These are phyloP conservation scores for Chalara sp. DNA, from an alignment of 2,329 filamentous ascomycete species.

Conservation along the genomic window DNA sequence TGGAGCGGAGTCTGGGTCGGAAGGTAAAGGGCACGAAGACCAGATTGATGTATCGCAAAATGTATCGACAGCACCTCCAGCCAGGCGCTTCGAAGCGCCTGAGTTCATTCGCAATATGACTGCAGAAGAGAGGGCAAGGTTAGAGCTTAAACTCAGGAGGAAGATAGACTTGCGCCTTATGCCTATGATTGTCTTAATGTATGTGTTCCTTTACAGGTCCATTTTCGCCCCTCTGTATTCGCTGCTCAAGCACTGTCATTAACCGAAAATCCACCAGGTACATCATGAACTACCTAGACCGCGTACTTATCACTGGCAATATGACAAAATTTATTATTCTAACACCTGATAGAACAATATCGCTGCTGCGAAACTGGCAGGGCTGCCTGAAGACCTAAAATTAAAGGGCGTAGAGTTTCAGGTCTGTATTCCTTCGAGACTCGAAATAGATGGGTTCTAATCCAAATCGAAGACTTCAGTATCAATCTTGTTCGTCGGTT, in stretches of 20 bases:
- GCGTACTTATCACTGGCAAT: slow-evolving; percentile 19
- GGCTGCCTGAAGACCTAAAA: slow-evolving; percentile 36
- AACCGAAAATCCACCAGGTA: slow-evolving; percentile 33
- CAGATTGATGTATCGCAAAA: slow-evolving; percentile 12
- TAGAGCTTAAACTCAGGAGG: slow-evolving; percentile 50
- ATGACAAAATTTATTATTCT: neutral
- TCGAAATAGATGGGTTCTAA: neutral
- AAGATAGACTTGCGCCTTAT: slow-evolving; percentile 62
- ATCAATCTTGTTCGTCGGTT: slow-evolving; percentile 32
- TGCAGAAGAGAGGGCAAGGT: slow-evolving; percentile 39
- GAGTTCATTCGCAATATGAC: slow-evolving; percentile 37
- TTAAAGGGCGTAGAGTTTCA: slow-evolving; percentile 36
- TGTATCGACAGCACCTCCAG: neutral
- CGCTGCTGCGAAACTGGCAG: slow-evolving; percentile 45
- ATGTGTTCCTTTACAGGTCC: neutral
- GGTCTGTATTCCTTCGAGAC: slow-evolving; percentile 14
- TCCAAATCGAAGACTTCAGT: slow-evolving; percentile 30
- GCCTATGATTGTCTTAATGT: slow-evolving; percentile 56
- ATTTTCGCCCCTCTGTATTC: neutral
- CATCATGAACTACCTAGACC: slow-evolving; percentile 60
- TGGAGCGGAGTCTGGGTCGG: slow-evolving; percentile 15
- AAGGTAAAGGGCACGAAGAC: slow-evolving; percentile 7
- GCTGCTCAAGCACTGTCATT: too few relatives aligned
- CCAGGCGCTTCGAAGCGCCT: slow-evolving; percentile 14
- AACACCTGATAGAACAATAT: slow-evolving; percentile 40